These are phyloP conservation scores for Simplicillium sp. DNA, from an alignment of 2,329 filamentous ascomycete genomes.

Conservation along the genomic window DNA sequence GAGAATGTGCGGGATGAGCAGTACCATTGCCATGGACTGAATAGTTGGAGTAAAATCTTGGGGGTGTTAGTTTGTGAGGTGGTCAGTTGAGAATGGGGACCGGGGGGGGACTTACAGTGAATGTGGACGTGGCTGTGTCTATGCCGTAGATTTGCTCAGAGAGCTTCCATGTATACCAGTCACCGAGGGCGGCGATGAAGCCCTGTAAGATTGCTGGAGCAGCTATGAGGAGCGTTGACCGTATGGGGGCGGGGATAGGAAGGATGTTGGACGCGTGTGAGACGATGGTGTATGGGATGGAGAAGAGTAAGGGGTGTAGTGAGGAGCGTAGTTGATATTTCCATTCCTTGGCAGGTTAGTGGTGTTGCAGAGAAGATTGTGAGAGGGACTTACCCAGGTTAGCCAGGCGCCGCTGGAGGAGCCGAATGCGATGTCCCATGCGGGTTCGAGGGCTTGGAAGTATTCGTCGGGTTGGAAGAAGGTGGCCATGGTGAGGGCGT, in stretches of 20 bases:
- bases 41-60: slow-evolving; percentile 26
- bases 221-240: slow-evolving; percentile 58
- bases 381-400: slow-evolving; percentile 66
- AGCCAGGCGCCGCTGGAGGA: slow-evolving; percentile 72
- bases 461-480: slow-evolving; percentile 99
- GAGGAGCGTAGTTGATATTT: slow-evolving; percentile 77
- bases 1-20: slow-evolving; percentile 89
- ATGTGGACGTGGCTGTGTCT: slow-evolving; percentile 53
- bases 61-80: background rate
- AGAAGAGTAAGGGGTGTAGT: slow-evolving; percentile 82
- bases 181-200: slow-evolving; percentile 64
- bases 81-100: background rate
- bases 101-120: slow-evolving; percentile 49
- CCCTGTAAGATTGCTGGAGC: slow-evolving; percentile 71
- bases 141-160: slow-evolving; percentile 63
- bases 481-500: slow-evolving; percentile 69
- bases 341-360: slow-evolving; percentile 65
- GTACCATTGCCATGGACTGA: slow-evolving; percentile 82
- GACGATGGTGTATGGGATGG: slow-evolving; percentile 57
- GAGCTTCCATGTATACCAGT: slow-evolving; percentile 83
- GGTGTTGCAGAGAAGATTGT: background rate
- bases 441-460: slow-evolving; percentile 91
- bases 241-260: slow-evolving; percentile 40
- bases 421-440: slow-evolving; percentile 84
- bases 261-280: slow-evolving; percentile 47